Evolutionary conservation across 1,284 basidiomycete genomes (phyloP), one percentile per base, ranked within the genome.

Genomic region (Cryptococcus sp.): DNA sequence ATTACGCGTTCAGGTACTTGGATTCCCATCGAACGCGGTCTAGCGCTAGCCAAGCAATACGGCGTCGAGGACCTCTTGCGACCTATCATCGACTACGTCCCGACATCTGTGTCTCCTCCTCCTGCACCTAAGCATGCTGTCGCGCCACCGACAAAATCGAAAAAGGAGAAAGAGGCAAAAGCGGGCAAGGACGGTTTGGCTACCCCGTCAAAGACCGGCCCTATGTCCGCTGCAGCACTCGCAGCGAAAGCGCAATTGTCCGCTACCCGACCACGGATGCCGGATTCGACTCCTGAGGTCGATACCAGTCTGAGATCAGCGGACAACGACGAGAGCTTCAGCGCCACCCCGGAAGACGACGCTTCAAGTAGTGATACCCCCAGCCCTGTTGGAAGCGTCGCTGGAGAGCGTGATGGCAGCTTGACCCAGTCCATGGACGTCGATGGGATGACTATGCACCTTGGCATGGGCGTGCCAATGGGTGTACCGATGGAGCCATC

Each of bases 81-180:
- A 38, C 92, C 96, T 23, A 92, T 99, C 64, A 92, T 98, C 62
- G 93, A 97, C 74, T 98, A 95, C 75, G 86, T 90, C 56, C 91
- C 95, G 7, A 88, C 89, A 3, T 87, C 89, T 8, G 90, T 90
- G 72, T 97, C 94, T 57, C 96, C 96, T 1, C 96, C 96, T 20
- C 85, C 91, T 35, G 96, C 96, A 20, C 96, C 96, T 15, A 98
- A 99, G 79, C 96, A 99, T 78, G 82, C 93, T 42, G 90, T 90
- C 17, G 86, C 90, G 13, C 80, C 84, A 1, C 84, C 65, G 76
- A 79, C 64, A 80, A 84, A 74, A 83, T 63, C 65, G 54, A 79
- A 71, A 56, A 74, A 75, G 59, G 70, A 72, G 46, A 76, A 73
- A 53, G 71, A 74, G 23, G 60, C 60, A 10, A 69, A 71, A 56